These are phyloP conservation scores for Stellera chamaejasme DNA, from an alignment of 345 rosid species.

Conservation along the genomic window DNA sequence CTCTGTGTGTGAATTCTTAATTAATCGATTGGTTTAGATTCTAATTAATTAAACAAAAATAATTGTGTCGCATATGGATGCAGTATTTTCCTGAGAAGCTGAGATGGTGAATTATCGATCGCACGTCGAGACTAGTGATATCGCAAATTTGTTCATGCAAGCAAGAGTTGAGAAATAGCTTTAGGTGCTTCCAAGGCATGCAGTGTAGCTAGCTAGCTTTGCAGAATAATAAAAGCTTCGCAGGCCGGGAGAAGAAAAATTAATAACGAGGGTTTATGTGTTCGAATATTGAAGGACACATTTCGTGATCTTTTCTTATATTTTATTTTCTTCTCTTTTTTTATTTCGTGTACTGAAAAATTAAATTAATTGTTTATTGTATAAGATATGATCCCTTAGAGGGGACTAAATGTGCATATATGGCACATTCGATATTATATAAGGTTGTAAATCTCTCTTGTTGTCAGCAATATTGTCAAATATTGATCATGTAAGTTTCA, in stretches of 20 bases:
- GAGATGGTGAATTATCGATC: slow-evolving; percentile 19
- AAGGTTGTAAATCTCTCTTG: too few species aligned
- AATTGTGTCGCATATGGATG: slow-evolving; percentile 3
- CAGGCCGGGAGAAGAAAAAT: background rate
- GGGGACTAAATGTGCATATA: too few species aligned
- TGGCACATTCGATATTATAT: too few species aligned
- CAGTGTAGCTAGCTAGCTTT: background rate
- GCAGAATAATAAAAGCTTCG: background rate
- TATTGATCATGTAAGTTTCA: too few species aligned
- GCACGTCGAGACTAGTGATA: background rate
- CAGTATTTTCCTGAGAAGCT: slow-evolving; percentile 33
- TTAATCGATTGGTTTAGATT: background rate
- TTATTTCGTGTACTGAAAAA: too few species aligned
- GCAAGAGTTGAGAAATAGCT: background rate
- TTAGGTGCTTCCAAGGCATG: background rate
- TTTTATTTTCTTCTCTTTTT: too few species aligned
- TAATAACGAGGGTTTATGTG: background rate
- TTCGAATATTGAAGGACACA: too few species aligned
- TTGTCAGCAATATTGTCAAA: too few species aligned
- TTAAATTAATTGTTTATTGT: too few species aligned
- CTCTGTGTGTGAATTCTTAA: background rate
- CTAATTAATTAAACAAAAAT: background rate
- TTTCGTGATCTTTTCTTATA: too few species aligned
- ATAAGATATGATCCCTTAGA: too few species aligned
- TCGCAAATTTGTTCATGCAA: background rate